phyloP scores from a whole-genome alignment of 192 early-diverging fungal genomes.

The Dispira simplex region DNA sequence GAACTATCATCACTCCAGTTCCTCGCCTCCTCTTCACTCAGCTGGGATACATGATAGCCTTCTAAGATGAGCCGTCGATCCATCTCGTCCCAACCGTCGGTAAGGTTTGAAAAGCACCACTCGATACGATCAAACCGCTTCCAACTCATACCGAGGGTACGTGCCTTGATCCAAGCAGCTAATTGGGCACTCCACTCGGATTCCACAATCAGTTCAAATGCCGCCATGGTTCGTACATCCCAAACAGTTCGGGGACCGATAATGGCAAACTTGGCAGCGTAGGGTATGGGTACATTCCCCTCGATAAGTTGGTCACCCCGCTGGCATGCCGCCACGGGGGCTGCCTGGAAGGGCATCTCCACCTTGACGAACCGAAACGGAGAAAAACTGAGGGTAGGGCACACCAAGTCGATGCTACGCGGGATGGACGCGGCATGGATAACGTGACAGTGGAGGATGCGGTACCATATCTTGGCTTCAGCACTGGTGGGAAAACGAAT shows the following conservation, averaged over 20 bases:
- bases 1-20: neutral
- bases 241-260: slow-evolving; percentile 2
- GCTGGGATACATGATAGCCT: neutral
- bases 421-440: slow-evolving; percentile 1
- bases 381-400: slow-evolving; percentile 2
- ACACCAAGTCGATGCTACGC: slow-evolving; percentile 1
- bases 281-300: neutral
- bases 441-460: slow-evolving; percentile 7
- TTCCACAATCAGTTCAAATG: slow-evolving; percentile 10
- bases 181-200: slow-evolving; percentile 4
- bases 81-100: slow-evolving; percentile 6
- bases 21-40: neutral
- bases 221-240: slow-evolving; percentile 10
- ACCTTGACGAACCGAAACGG: slow-evolving; percentile 8
- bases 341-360: neutral
- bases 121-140: slow-evolving; percentile 10
- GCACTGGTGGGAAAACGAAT: slow-evolving; percentile 8
- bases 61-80: neutral
- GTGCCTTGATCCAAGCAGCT: neutral
- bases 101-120: slow-evolving; percentile 8
- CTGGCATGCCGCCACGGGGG: neutral
- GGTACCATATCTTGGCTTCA: slow-evolving; percentile 9
- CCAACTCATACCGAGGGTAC: neutral
- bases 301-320: neutral
- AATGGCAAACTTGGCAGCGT: neutral